Evolutionary conservation across 2,329 filamentous ascomycete genomes (phyloP).

Genomic region (Ophiostoma triangulosporum): DNA sequence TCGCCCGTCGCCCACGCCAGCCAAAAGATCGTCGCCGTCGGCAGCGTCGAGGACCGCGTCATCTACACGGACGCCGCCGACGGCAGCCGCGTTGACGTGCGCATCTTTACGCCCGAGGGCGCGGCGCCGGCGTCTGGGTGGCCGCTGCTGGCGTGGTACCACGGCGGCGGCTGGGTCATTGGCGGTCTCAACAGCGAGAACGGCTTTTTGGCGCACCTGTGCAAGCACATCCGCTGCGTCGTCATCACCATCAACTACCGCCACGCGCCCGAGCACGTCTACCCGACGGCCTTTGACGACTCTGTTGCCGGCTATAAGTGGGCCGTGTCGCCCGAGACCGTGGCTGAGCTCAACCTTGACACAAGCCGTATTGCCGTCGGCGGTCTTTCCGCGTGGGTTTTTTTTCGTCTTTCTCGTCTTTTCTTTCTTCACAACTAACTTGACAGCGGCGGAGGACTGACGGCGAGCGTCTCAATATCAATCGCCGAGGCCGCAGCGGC

Average conservation of each 20-base stretch:
- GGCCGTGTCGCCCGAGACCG: background rate
- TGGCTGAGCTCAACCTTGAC: slow-evolving; percentile 23
- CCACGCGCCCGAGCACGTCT: slow-evolving; percentile 42
- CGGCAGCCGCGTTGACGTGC: slow-evolving; percentile 29
- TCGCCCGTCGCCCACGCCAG: slow-evolving; percentile 6
- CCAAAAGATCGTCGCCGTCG: slow-evolving; percentile 21
- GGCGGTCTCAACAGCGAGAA: slow-evolving; percentile 46
- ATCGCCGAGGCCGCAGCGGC: background rate
- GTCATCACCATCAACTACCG: slow-evolving; percentile 17
- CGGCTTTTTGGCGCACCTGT: slow-evolving; percentile 40
- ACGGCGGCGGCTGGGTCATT: slow-evolving; percentile 46
- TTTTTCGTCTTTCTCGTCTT: background rate
- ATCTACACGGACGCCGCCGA: slow-evolving; percentile 18
- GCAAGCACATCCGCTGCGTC: slow-evolving; percentile 14
- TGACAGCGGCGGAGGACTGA: slow-evolving; percentile 4
- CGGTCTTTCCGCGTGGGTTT: slow-evolving; percentile 17
- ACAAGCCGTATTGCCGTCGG: slow-evolving; percentile 16
- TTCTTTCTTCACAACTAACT: background rate
- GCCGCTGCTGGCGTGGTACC: slow-evolving; percentile 43
- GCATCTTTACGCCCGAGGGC: slow-evolving; percentile 37
- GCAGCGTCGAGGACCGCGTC: slow-evolving; percentile 29
- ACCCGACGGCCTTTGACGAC: slow-evolving; percentile 43
- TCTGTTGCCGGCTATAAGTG: slow-evolving; percentile 32
- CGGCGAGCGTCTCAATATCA: slow-evolving; percentile 1
- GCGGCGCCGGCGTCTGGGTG: slow-evolving; percentile 30